A percentile compares a stretch with the other conserved stretches of the same genome.
phyloP scores from a whole-genome alignment of 495 filamentous ascomycete genomes.

The Arthonia radiata region DNA sequence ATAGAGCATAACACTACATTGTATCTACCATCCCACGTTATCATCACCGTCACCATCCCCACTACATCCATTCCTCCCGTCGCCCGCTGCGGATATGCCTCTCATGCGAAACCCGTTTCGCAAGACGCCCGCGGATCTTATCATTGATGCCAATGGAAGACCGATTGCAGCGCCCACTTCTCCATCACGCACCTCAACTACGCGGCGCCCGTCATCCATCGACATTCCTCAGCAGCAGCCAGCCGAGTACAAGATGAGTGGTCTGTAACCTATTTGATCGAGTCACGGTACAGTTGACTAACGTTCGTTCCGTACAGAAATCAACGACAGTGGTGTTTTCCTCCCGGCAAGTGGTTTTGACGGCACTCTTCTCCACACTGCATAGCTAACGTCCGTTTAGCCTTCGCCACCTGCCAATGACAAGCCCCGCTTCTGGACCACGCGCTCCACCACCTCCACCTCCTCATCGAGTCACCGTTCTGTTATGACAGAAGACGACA shows the following conservation, averaged over 20 bases:
- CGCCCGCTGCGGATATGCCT: no score
- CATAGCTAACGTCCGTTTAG: slow-evolving; percentile 20
- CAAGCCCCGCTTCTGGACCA: slow-evolving; percentile 61
- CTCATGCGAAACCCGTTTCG: slow-evolving; percentile 52
- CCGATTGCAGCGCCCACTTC: slow-evolving; percentile 16
- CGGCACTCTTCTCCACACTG: slow-evolving; percentile 2
- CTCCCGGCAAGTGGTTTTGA: slow-evolving; percentile 40
- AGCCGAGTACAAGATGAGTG: slow-evolving; percentile 61
- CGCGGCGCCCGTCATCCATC: slow-evolving; percentile 21
- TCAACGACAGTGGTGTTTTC: slow-evolving; percentile 91
- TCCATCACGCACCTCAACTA: neutral
- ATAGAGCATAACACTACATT: no score
- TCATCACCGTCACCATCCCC: no score
- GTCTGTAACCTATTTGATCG: slow-evolving; percentile 21
- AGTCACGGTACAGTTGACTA: neutral
- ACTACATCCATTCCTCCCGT: no score
- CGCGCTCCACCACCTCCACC: slow-evolving; percentile 35
- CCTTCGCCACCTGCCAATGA: slow-evolving; percentile 84
- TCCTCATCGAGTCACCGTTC: slow-evolving; percentile 45
- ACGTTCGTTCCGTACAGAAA: slow-evolving; percentile 29
- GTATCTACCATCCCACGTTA: no score
- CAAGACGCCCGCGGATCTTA: slow-evolving; percentile 26
- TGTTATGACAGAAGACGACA: slow-evolving; percentile 45
- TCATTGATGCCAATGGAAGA: slow-evolving; percentile 27
- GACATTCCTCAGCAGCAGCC: slow-evolving; percentile 36